These are phyloP conservation scores for Albatrellus ellisii DNA, from an alignment of 768 basidiomycete species.

Conservation along the genomic window DNA sequence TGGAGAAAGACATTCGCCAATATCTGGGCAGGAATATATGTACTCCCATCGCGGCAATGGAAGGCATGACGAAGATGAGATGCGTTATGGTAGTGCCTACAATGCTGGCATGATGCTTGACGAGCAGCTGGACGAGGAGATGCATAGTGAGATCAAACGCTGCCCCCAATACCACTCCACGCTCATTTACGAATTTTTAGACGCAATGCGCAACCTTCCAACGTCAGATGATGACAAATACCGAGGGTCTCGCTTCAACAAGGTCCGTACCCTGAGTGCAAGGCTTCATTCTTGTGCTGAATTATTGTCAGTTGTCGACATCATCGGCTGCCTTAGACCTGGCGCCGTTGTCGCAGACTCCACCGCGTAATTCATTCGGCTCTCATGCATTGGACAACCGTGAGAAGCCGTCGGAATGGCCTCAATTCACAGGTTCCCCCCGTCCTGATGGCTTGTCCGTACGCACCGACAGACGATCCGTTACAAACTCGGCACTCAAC, in stretches of 20 bases:
- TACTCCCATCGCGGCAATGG: conserved; percentile 37
- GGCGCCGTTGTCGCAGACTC: conserved; percentile 77
- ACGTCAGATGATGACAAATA: conserved; percentile 88
- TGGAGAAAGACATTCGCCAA: conserved; percentile 52
- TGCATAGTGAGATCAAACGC: conserved; percentile 88
- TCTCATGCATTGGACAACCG: conserved; percentile 41
- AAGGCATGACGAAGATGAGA: conserved; percentile 47
- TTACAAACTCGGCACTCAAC: conserved; percentile 62
- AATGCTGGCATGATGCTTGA: conserved; percentile 88
- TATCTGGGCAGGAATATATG: conserved; percentile 36
- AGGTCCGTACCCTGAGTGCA: conserved; percentile 30
- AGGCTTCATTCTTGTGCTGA: background rate
- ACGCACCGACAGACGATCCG: conserved; percentile 53
- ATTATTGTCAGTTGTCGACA: conserved; percentile 46
- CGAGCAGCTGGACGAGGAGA: conserved; percentile 87
- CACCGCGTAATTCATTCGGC: conserved; percentile 47
- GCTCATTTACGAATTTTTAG: conserved; percentile 24
- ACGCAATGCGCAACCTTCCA: conserved; percentile 79
- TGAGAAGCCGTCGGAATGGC: conserved; percentile 86
- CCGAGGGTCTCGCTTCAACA: conserved; percentile 43
- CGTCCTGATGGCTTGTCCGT: conserved; percentile 42
- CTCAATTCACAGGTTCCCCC: conserved; percentile 67
- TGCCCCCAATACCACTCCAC: background rate
- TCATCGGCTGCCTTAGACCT: conserved; percentile 90
- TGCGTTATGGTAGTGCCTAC: conserved; percentile 47